Percentiles rank a stretch among this genome's conserved stretches.
Evolutionary conservation across 768 basidiomycete species (phyloP).

Genomic region (Amanita pseudoporphyria): DNA sequence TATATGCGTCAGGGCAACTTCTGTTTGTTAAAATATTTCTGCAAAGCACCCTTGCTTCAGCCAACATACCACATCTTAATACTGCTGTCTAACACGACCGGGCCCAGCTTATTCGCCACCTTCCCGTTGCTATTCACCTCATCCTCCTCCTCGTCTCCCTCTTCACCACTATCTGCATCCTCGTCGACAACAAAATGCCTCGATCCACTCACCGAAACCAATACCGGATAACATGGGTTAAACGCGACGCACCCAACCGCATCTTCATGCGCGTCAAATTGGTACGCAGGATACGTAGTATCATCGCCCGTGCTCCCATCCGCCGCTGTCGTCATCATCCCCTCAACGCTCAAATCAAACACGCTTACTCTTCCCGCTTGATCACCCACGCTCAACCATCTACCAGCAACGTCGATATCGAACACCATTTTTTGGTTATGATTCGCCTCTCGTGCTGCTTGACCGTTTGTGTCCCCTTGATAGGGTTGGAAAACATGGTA

Average conservation of each 20-base stretch:
- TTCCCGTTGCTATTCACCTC: not conserved
- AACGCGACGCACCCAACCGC: conserved; percentile 65
- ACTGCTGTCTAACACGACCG: conserved; percentile 22
- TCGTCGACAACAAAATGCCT: conserved; percentile 44
- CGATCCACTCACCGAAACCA: conserved; percentile 70
- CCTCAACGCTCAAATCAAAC: conserved; percentile 28
- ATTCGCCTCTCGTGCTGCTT: not conserved
- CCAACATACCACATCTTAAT: conserved; percentile 21
- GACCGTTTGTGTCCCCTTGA: conserved; percentile 37
- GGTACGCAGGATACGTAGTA: conserved; percentile 18
- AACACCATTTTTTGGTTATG: conserved; percentile 60
- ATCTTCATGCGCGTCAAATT: conserved; percentile 57
- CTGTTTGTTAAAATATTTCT: too few relatives aligned
- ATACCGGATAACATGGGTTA: conserved; percentile 48
- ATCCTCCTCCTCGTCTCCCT: not conserved
- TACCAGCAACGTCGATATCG: conserved; percentile 63
- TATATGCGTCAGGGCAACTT: too few relatives aligned
- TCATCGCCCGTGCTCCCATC: not conserved
- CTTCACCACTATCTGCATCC: conserved; percentile 12
- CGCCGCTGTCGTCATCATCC: not conserved
- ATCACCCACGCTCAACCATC: conserved; percentile 55
- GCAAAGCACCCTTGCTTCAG: too few relatives aligned
- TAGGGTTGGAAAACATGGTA: conserved; percentile 25
- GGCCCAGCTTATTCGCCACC: conserved; percentile 12
- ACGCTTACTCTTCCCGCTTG: conserved; percentile 59